Evolutionary conservation across 805 yeast species (phyloP).

Genomic region (Lachancea waltii): DNA sequence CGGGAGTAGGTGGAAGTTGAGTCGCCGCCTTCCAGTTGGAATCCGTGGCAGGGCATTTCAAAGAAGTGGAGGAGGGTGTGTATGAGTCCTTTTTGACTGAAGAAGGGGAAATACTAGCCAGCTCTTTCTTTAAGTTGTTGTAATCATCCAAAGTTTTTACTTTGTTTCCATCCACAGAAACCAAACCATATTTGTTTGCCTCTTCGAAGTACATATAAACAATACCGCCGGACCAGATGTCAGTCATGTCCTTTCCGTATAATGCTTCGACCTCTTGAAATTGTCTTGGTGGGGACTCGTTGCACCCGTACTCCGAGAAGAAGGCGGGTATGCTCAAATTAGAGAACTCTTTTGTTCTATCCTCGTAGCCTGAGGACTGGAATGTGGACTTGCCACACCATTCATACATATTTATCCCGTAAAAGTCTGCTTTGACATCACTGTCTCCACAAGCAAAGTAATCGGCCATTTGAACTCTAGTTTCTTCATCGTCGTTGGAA

Average conservation of each 20-base stretch:
- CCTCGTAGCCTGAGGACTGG: slow-evolving; percentile 50
- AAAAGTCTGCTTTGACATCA: slow-evolving; percentile 58
- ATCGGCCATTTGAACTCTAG: slow-evolving; percentile 56
- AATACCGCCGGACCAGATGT: slow-evolving; percentile 77
- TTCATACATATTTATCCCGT: slow-evolving; percentile 76
- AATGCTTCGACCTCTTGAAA: slow-evolving; percentile 59
- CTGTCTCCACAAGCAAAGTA: slow-evolving; percentile 62
- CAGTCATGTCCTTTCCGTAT: slow-evolving; percentile 57
- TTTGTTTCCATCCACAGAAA: slow-evolving; percentile 36
- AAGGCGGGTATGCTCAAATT: slow-evolving; percentile 60
- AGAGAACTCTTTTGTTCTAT: slow-evolving; percentile 49
- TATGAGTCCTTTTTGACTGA: slow-evolving; percentile 33
- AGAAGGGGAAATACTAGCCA: slow-evolving; percentile 44
- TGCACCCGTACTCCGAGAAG: slow-evolving; percentile 75
- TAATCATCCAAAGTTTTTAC: slow-evolving; percentile 54
- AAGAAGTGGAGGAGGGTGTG: slow-evolving; percentile 35
- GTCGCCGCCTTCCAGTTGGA: slow-evolving; percentile 54
- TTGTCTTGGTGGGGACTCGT: slow-evolving; percentile 52
- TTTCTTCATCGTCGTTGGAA: slow-evolving; percentile 58
- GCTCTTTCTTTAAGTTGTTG: slow-evolving; percentile 48
- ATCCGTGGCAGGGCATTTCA: slow-evolving; percentile 51
- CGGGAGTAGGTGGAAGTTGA: slow-evolving; percentile 65
- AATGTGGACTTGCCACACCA: slow-evolving; percentile 65
- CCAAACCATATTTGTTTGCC: slow-evolving; percentile 62
- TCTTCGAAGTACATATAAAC: slow-evolving; percentile 74